These are phyloP conservation scores for Euphrasia confusa DNA, from an alignment of 257 asterid species.

Conservation along the genomic window DNA sequence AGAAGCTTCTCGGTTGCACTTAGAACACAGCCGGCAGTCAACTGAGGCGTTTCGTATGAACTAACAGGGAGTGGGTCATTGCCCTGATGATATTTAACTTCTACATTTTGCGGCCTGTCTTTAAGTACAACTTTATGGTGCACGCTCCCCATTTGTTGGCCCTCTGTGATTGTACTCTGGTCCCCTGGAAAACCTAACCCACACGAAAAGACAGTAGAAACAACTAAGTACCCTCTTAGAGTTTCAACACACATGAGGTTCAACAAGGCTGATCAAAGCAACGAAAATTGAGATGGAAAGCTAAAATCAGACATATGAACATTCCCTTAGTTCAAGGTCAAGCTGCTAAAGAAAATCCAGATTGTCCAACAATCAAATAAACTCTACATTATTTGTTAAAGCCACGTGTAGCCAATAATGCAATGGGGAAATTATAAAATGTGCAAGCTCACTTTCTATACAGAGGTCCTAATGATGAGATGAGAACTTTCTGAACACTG, in stretches of 20 bases:
- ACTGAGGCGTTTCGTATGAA: slow-evolving; percentile 42
- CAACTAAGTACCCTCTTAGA: slow-evolving; percentile 2
- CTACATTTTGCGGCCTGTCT: slow-evolving; percentile 35
- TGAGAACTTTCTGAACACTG: slow-evolving; percentile 2
- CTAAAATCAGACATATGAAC: slow-evolving; percentile 13
- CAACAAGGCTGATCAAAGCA: background rate
- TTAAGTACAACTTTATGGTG: slow-evolving; percentile 67
- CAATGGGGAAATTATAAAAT: slow-evolving; percentile 7
- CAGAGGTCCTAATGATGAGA: slow-evolving; percentile 14
- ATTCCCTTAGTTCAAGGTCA: slow-evolving; percentile 12
- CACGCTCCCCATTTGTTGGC: slow-evolving; percentile 27
- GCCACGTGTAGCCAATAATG: background rate
- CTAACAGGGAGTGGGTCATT: slow-evolving; percentile 32
- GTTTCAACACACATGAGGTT: slow-evolving; percentile 1
- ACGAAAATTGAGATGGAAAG: background rate
- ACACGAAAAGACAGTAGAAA: slow-evolving; percentile 19
- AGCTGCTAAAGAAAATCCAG: slow-evolving; percentile 6
- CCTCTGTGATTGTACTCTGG: slow-evolving; percentile 28
- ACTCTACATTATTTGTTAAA: background rate
- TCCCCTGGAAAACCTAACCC: slow-evolving; percentile 37
- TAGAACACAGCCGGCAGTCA: slow-evolving; percentile 54
- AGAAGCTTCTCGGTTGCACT: slow-evolving; percentile 69
- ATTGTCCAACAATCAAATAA: slow-evolving; percentile 4
- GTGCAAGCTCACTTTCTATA: slow-evolving; percentile 3
- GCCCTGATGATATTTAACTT: slow-evolving; percentile 33